These are phyloP conservation scores for Calonectria multiphialidica DNA, from an alignment of 2,329 filamentous ascomycete species.

Conservation along the genomic window DNA sequence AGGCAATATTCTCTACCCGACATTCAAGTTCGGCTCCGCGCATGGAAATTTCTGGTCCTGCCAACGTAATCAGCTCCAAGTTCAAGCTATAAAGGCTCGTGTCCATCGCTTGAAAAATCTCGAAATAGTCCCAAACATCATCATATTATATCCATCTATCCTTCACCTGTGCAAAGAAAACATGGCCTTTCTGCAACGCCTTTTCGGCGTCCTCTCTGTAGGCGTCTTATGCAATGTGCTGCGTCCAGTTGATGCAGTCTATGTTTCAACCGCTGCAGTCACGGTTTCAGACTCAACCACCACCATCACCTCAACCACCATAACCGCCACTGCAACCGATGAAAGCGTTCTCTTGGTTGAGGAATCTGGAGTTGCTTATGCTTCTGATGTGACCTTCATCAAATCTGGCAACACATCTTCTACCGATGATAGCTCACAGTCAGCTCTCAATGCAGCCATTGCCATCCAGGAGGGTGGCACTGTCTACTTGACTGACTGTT, in stretches of 20 bases:
- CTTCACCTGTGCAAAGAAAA: neutral
- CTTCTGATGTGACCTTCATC: slow-evolving; percentile 11
- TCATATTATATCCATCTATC: neutral
- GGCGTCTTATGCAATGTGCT: neutral
- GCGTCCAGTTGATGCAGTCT: slow-evolving; percentile 6
- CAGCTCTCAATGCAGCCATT: slow-evolving; percentile 12
- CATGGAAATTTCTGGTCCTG: neutral
- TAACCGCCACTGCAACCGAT: slow-evolving; percentile 12
- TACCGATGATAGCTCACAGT: slow-evolving; percentile 2
- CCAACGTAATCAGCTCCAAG: neutral
- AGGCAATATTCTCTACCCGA: neutral
- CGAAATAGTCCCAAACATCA: neutral
- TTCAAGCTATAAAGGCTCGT: neutral
- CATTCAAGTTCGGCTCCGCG: neutral
- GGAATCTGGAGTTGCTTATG: slow-evolving; percentile 10
- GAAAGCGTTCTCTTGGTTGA: slow-evolving; percentile 14
- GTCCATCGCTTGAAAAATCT: too few species aligned
- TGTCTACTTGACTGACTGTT: slow-evolving; percentile 17
- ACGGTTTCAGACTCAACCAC: slow-evolving; percentile 16
- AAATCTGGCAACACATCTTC: slow-evolving; percentile 7
- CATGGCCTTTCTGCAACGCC: neutral
- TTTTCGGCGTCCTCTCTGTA: neutral
- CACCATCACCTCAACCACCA: slow-evolving; percentile 13
- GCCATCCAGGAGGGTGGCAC: slow-evolving; percentile 11
- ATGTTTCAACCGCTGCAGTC: slow-evolving; percentile 12